phyloP scores from a whole-genome alignment of 345 rosid genomes.

The Melastoma malabathricum region DNA sequence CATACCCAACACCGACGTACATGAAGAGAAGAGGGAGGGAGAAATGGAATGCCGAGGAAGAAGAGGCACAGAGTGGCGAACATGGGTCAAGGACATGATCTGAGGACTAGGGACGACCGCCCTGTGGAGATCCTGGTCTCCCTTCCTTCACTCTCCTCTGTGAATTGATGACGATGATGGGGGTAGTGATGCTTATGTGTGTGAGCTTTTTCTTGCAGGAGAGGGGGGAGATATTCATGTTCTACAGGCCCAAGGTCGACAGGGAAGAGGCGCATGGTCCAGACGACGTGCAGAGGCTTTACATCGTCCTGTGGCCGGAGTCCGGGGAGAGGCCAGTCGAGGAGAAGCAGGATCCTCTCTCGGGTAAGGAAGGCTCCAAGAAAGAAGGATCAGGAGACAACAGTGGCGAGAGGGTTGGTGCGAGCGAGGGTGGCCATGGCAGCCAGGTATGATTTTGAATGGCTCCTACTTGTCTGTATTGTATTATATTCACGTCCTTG shows the following conservation, averaged over 20 bases:
- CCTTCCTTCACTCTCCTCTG: no score
- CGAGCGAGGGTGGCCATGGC: slow-evolving; percentile 38
- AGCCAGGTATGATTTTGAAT: slow-evolving; percentile 21
- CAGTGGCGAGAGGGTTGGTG: not conserved
- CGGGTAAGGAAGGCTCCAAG: slow-evolving; percentile 35
- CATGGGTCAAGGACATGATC: slow-evolving; percentile 33
- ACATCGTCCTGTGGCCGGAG: slow-evolving; percentile 49
- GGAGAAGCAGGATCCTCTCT: slow-evolving; percentile 46
- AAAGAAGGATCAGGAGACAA: not conserved
- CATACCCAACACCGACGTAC: no score
- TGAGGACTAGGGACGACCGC: slow-evolving; percentile 21
- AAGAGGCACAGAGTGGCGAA: not conserved
- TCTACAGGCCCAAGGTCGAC: slow-evolving; percentile 63
- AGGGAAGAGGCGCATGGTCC: slow-evolving; percentile 47
- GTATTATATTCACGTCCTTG: not conserved
- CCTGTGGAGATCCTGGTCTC: slow-evolving; percentile 27
- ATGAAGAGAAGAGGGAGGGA: no score
- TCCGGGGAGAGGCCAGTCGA: slow-evolving; percentile 42
- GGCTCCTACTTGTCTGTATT: not conserved
- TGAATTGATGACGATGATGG: no score
- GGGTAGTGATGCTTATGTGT: not conserved
- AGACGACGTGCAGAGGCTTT: slow-evolving; percentile 55
- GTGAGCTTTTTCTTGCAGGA: slow-evolving; percentile 17
- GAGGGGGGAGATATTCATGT: slow-evolving; percentile 71
- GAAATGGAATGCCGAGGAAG: no score